Base-by-base conservation (phyloP, 2,329 filamentous ascomycete genomes). In the Hymenoscyphus infarciens region DNA sequence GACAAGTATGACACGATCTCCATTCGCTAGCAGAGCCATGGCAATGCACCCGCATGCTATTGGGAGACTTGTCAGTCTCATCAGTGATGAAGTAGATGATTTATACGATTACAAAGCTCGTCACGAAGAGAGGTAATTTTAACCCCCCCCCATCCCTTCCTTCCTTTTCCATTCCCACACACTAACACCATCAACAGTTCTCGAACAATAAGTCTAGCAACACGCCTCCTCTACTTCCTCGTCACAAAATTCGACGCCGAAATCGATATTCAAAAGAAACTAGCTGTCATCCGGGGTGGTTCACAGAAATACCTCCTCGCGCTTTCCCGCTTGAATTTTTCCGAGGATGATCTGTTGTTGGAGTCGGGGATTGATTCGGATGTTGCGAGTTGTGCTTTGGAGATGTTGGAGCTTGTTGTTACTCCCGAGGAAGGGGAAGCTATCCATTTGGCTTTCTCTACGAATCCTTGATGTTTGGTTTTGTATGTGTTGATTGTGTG, bases 291-390 rank as follows among this genome's bases (percentile, higher is more conserved):
- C 0, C 82, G 85, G 5, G 91, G 91, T 2, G 90, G 88, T 0
- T 84, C 86, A 59, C 92, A 97, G 71, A 92, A 92, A 59, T 94
- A 96, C 71, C 79, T 96, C 1, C 84, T 97, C 10, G 86, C 87
- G 1, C 78, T 99, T 54, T 92, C 91, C 0, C 79, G 94, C 52
- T 78, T 98, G n/a, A 92, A 91, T 0, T 97, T 97, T 74, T 88
- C 86, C 5, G 85, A 87, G 25, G 91, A 96, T 65, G 89, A 91
- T 33, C 75, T 90, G 8, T 83, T 95, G 11, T 81, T 96, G 31
- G 92, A 97, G 75, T 80, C 81, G 1, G 88, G 88, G 0, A 88
- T 96, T 60, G 88, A 90, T 39, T 84, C 88, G 31, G 90, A 91
- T 66, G 91, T 92, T 0, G 85, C 89, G 1, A 90, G 94, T 66